Base-by-base conservation (phyloP, 176 grass and related monocot genomes). In the Oryza officinalis region DNA sequence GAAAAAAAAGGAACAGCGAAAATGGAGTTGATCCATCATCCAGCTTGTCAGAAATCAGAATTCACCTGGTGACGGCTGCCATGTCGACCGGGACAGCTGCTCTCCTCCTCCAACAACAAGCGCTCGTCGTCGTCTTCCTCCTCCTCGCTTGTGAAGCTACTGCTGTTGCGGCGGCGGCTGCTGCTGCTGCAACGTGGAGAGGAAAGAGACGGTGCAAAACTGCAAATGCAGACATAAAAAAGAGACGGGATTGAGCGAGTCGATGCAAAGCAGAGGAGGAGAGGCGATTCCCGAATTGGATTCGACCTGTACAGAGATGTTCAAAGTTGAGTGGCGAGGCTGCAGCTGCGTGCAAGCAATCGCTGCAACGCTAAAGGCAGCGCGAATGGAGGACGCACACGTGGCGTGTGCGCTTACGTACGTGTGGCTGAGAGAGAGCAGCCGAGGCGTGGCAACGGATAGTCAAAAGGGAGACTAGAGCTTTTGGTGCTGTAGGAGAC, bases 231-330 rank as follows among this genome's bases (percentile, higher is more conserved):
- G 59, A 2, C 54, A 60, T 60, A 59, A 14, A 75, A 5, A 40
- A 15, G 23, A 46, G 31, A n/a, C 7, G 44, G 1, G 26, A 69
- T 38, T 0, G 37, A 38, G 37, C 6, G 37, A 38, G 7, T 38
- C 37, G 37, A 38, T 54, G 78, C 14, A 15, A 45, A 27, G 20
- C 28, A 20, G 46, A 50, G 26, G 46, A 50, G 26, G 46, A 5
- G 20, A 69, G 4, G n/a, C 20, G 25, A 17, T 69, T 46, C 25
- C 15, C 74, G 75, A 78, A 85, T 85, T 79, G 66, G 38, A 71
- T 85, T 85, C 65, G 3, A 45, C 26, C 47, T 38, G 37, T 2
- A 5, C 22, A 60, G 0, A 60, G 54, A 0, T 59, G 54, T 60
- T 23, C 8, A 60, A 23, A 60, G 54, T 23, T 8, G 20, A 60